Base-by-base conservation (phyloP, 805 yeast genomes). In the Yarrowia sp. region DNA sequence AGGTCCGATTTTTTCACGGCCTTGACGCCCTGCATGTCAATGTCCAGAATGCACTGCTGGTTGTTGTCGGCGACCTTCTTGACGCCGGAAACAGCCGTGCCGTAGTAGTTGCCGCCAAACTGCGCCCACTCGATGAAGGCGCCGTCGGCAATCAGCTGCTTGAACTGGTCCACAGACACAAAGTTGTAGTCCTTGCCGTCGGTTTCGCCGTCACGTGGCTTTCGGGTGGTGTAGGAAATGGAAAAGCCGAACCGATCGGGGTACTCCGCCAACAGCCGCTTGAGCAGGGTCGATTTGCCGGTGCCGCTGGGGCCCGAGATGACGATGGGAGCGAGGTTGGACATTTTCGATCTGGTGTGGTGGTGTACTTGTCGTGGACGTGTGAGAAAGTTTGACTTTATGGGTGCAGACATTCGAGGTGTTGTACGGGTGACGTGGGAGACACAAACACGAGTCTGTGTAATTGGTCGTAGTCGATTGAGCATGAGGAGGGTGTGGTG, bases 1-100 rank as follows among this genome's bases (percentile, higher is more conserved):
- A 95, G 83, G 72, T 86, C 85, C 17, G 97, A 86, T 67, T 86
- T 80, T 81, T 95, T 95, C 71, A 95, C 97, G 33, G 92, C 84
- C 80, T 90, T 89, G 74, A 95, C 99, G 72, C 99, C 99, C 81
- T 95, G 98, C 98, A 94, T 93, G 84, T 95, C 99, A 72, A 95
- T 95, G 79, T 95, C 99, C 76, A 95, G 83, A 70, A 95, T 88
- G 82, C 98, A 95, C 66, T 88, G 88, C 73, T 92, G 90, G 69
- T 83, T 77, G 65, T 79, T 78, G 36, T 71, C 72, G 39, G 82
- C 78, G 53, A 90, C 93, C 71, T 87, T 88, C 73, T 90, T 84
- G 55, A 95, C 98, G 38, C 97, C 88, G 75, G 86, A 88, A 74
- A 92, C 83, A 56, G 97, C 83, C 61, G 99, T 95, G 69, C 99